Evolutionary conservation across 1,284 basidiomycete species (phyloP), one percentile per base, ranked within the genome.

Genomic region (Ustilago shanxiensis): DNA sequence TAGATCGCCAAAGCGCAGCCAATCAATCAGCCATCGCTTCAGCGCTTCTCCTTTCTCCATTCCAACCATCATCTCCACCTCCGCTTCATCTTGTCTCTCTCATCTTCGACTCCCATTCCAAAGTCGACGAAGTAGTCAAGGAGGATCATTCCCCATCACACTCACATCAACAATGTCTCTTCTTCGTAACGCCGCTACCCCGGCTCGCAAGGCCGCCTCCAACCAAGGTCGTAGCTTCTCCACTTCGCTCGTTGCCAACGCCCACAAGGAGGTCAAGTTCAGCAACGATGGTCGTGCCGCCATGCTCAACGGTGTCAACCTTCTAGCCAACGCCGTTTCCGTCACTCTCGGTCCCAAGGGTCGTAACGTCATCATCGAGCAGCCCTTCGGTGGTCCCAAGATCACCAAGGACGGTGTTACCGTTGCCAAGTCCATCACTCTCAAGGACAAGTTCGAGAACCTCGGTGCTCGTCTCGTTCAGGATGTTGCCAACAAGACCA

Each of bases 341-440:
- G 95, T 97, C 57, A 99, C 96, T 41, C 91, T 98, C 41, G 96
- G 96, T 69, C 96, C 96, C 60, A 99, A 99, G 89, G 95, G 94
- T 92, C 91, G 96, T 84, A 99, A 98, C 87, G 96, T 98, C 83
- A 98, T 99, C 89, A 98, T 99, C 85, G 95, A 98, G 87, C 96
- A 98, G 89, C 91, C 94, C 39, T 99, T 93, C 84, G 96, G 96
- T 82, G 94, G 95, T 58, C 96, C 96, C 76, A 98, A 99, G 81
- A 97, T 98, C 87, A 98, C 95, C 85, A 98, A 98, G 88, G 95
- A 98, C 87, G 96, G 96, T 91, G 96, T 98, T 29, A 97, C 95
- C 45, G 96, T 99, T 49, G 96, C 96, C 72, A 98, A 97, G 89
- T 89, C 95, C 26, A 95, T 98, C 85, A 89, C 91, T 13, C 90